A percentile compares a stretch with the other conserved stretches of the same genome.
Evolutionary conservation across 2,329 filamentous ascomycete genomes (phyloP).

Genomic region (Hirsutella thompsonii): DNA sequence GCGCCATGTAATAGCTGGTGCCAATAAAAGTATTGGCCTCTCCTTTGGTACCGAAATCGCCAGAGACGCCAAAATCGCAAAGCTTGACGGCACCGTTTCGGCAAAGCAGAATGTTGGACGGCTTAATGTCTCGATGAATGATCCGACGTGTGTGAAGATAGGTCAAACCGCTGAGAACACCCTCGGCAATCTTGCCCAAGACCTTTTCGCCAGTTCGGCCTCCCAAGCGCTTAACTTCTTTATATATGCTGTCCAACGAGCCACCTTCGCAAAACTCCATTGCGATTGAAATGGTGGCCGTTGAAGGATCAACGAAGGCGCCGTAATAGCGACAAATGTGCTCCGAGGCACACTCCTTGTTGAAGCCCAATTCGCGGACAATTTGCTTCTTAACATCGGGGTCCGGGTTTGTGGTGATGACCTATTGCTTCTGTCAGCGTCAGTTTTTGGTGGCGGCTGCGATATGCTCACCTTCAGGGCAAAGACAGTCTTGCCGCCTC

Average conservation of each 20-base stretch:
- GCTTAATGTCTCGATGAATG: conserved; percentile 98
- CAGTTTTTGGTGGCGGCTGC: too few relatives aligned
- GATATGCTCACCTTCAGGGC: conserved; percentile 64
- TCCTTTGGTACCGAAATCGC: conserved; percentile 96
- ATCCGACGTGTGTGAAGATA: conserved; percentile 95
- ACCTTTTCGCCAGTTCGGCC: conserved; percentile 96
- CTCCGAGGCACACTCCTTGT: conserved; percentile 90
- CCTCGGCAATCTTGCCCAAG: conserved; percentile 90
- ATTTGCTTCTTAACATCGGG: conserved; percentile 98
- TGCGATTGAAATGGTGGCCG: conserved; percentile 91
- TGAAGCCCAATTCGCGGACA: conserved; percentile 89
- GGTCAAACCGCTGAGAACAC: conserved; percentile 82
- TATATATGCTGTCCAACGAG: conserved; percentile 91
- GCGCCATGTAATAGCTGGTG: conserved; percentile 98
- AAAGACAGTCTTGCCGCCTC: conserved; percentile 87
- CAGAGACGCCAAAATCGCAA: conserved; percentile 95
- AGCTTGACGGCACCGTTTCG: conserved; percentile 90
- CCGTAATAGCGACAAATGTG: conserved; percentile 98
- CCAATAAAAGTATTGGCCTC: conserved; percentile 99
- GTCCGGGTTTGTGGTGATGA: conserved; percentile 96
- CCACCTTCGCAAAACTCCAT: conserved; percentile 99
- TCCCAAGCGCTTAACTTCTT: conserved; percentile 89
- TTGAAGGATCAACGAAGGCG: conserved; percentile 91
- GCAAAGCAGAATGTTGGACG: conserved; percentile 89
- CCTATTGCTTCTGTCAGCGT: conserved; percentile 33